Evolutionary conservation across 2,329 filamentous ascomycete species (phyloP), one percentile per base, ranked within the genome.

Genomic region (Penicillium occitanis): DNA sequence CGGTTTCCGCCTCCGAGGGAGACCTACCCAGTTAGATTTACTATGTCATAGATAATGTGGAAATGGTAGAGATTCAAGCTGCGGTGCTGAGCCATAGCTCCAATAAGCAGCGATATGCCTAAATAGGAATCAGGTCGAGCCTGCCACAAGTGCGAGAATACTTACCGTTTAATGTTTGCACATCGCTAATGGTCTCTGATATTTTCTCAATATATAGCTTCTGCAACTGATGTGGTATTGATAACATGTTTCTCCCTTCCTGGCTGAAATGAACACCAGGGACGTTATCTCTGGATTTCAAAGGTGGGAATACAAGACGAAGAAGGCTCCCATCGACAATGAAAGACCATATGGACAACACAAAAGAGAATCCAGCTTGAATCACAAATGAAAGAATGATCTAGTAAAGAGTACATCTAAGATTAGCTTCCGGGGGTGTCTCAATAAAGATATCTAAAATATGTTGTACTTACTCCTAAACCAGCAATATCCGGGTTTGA

Each of bases 401-500:
- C 61, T 63, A 53, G 10, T 1, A 14, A 17, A 22, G n/a, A 63
- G 4, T n/a, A 13, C 3, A 40, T 13, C 14, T 19, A 13, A 10
- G 13, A 22, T 53, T 28, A 53, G 17, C 37, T 44, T 42, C 37
- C 33, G 2, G 14, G 37, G 8, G 17, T n/a, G 48, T 11, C 14
- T 13, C 42, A 10, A 10, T n/a, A 0, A 19, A 25, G 25, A 25
- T 3, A 25, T 25, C 25, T 25, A 22, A 4, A 48, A 19, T 33
- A 22, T n/a, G 37, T 28, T 63, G 44, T 17, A 1, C 48, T 30
- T 44, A 44, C 30, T 42, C 61, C 48, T n/a, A 57, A 33, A 7
- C 61, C 50, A 19, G 61, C 61, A 57, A 63, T 57, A 25, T 55
- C 50, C 46, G 61, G 61, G 28, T 57, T 63, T 46, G 61, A 63